Base-by-base conservation (phyloP, 2,329 filamentous ascomycete genomes). In the Colletotrichum limetticola region DNA sequence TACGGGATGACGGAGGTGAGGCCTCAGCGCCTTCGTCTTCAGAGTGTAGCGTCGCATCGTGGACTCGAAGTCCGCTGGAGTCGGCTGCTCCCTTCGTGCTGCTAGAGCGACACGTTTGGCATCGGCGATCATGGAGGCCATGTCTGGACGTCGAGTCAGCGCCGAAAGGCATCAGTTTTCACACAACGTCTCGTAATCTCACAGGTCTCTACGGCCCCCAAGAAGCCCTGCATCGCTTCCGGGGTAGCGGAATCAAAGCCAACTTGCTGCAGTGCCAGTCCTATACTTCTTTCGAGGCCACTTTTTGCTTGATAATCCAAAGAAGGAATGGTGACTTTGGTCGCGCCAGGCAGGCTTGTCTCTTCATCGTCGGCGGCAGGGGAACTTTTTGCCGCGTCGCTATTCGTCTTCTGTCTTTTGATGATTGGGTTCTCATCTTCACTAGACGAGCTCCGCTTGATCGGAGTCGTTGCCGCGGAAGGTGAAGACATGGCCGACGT, bases 181-280 rank as follows among this genome's bases (percentile, higher is more conserved):
- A 8, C 28, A 46, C n/a, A 24, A 4, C 56, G 32, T 24, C 16
- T 42, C 16, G 56, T 16, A 61, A 30, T 79, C 89, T 73, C 79
- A 92, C 91, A 92, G 5, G 85, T 85, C 77, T 92, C 90, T 1
- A 88, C 86, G 75, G 87, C 83, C 24, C 82, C 80, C 4, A 88
- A 86, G 56, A 92, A 89, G 75, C 87, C 87, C 78, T 92, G 90
- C 76, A 92, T 79, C 1, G 90, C 90, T 66, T 90, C 87, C 8
- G 85, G 84, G 1, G 83, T 86, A 16, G 90, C 86, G 30, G 84
- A 82, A 35, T 87, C 83, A 76, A 92, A 92, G 32, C 91, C 91
- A 49, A 91, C 87, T 73, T 91, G 87, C 55, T 87, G 81, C 32
- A 92, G 79, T 3, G 86, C 86, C 68, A 91, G 78, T 0, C 86